Evolutionary conservation across 495 filamentous ascomycete species (phyloP), one percentile per base, ranked within the genome.

Genomic region (Xylaria bambusicola): DNA sequence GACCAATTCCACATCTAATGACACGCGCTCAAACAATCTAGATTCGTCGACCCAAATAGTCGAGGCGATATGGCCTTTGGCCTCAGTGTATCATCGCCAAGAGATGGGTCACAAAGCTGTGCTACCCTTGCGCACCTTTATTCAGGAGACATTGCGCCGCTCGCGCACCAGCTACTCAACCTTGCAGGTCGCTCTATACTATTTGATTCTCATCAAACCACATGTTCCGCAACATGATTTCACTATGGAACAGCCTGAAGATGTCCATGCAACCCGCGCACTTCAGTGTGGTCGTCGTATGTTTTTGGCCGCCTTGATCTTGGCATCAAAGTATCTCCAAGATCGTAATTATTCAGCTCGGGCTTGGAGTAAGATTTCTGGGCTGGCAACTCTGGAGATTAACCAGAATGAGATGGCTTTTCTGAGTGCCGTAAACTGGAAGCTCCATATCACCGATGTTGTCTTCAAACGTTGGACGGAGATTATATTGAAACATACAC

Each of bases 321-420:
- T 97, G 46, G 91, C 92, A 2, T 97, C 94, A 21, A 98, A 98
- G 76, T 98, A 97, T 72, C 80, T 98, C 40, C 94, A 98, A 72
- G 94, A 98, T 73, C 88, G 94, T 44, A 98, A 98, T 73, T 98
- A 93, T 74, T 98, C 95, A 7, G 92, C 94, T 40, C 84, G 92
- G 35, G 94, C 94, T 20, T 98, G 94, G 94, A 97, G 94, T 72
- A 97, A 95, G 78, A 98, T 98, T 52, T 97, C 93, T 20, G 93
- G 93, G 36, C 79, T 98, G 36, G 90, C 90, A 63, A 91, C 90
- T 0, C 74, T 82, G 31, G 94, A 98, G 75, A 97, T 98, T 73
- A 98, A 98, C 75, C 86, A 90, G 63, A 98, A 97, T 70, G 94
- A 98, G 75, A 88, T 96, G 78, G 86, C 91, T 41, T 98, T 98